Percentiles rank a stretch among this genome's conserved stretches.
Conservation (phyloP, 805 yeast genomes). For the Grigorovia transvaalensis region DNA sequence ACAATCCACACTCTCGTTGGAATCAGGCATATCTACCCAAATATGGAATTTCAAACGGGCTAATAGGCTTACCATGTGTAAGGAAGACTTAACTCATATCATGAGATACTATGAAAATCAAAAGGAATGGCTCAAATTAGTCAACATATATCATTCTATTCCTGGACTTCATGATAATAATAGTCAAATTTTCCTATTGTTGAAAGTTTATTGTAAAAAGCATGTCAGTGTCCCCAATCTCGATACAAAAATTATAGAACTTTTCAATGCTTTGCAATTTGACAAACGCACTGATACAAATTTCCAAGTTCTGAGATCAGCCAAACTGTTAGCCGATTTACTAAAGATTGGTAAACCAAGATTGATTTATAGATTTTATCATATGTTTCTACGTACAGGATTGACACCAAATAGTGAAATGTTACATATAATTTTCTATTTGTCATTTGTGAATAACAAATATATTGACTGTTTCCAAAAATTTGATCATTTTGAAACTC, state of each 20-base stretch:
- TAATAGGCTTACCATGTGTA: slow-evolving; percentile 10
- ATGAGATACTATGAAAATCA: slow-evolving; percentile 17
- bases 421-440: slow-evolving; percentile 20
- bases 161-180: slow-evolving; percentile 35
- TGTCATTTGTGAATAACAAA: slow-evolving; percentile 18
- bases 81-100: slow-evolving; percentile 17
- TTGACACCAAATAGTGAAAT: slow-evolving; percentile 35
- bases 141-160: slow-evolving; percentile 29
- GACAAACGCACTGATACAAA: neutral
- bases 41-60: slow-evolving; percentile 28
- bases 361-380: slow-evolving; percentile 40
- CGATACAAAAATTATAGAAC: too few species aligned
- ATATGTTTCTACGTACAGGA: slow-evolving; percentile 36
- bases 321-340: slow-evolving; percentile 45
- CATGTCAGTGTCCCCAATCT: neutral
- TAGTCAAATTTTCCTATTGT: slow-evolving; percentile 25
- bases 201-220: neutral
- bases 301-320: slow-evolving; percentile 35
- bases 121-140: slow-evolving; percentile 16
- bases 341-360: slow-evolving; percentile 45
- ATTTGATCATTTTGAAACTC: slow-evolving; percentile 23
- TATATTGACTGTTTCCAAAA: slow-evolving; percentile 19
- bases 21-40: slow-evolving; percentile 1
- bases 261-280: neutral
- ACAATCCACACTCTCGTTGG: neutral